Conservation (phyloP, 768 basidiomycete species). For the Arthromyces matolae region DNA sequence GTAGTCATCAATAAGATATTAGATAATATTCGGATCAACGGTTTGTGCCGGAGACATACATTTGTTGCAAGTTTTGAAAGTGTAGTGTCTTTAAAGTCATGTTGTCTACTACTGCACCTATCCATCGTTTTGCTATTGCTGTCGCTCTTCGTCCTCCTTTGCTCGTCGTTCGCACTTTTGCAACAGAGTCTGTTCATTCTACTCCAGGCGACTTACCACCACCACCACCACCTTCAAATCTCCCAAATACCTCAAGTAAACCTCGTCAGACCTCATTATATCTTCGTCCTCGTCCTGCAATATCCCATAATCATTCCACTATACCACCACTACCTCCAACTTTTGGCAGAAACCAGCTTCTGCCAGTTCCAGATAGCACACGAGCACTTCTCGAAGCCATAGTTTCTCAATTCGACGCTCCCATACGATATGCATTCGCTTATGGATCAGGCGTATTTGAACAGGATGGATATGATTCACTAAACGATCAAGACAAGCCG, state of each 20-base stretch:
- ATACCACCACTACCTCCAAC: slow-evolving; percentile 60
- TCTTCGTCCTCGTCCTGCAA: slow-evolving; percentile 44
- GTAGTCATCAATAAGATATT: slow-evolving; percentile 4
- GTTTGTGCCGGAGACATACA: no score
- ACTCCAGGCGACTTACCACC: slow-evolving; percentile 34
- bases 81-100: slow-evolving; percentile 7
- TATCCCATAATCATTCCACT: slow-evolving; percentile 29
- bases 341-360: slow-evolving; percentile 79
- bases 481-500: slow-evolving; percentile 41
- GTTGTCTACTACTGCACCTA: no score
- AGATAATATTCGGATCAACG: no score
- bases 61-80: neutral
- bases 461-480: slow-evolving; percentile 70
- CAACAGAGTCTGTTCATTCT: slow-evolving; percentile 39
- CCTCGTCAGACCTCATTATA: slow-evolving; percentile 39
- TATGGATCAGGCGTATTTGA: slow-evolving; percentile 96
- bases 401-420: slow-evolving; percentile 78
- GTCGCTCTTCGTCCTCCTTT: slow-evolving; percentile 23
- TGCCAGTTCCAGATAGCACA: slow-evolving; percentile 75
- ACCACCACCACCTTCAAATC: slow-evolving; percentile 32
- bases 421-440: slow-evolving; percentile 95
- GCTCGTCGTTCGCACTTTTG: slow-evolving; percentile 38
- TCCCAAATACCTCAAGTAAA: slow-evolving; percentile 23
- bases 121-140: no score
- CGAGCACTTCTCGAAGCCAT: slow-evolving; percentile 78